Evolutionary conservation across 768 basidiomycete species (phyloP), one percentile per base, ranked within the genome.

Genomic region (Tylopilus sp.): DNA sequence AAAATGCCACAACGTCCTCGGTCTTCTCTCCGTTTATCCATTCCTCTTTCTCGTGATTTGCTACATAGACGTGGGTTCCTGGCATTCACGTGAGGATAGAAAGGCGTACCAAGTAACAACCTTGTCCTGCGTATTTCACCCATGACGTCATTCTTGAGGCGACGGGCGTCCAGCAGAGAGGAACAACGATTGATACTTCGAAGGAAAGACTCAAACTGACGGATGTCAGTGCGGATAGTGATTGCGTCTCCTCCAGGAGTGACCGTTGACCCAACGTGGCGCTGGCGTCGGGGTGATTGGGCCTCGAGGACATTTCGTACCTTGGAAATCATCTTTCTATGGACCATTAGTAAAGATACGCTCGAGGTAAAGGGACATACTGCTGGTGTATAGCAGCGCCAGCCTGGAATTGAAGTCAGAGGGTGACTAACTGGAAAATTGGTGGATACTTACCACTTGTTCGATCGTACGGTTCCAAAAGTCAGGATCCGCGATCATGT

Each of bases 391-490:
- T 84, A 21, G 80, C 82, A 45, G 78, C 82, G n/a, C 81, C 81
- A n/a, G 84, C 83, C 81, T 85, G 31, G 13, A 42, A 41, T 43
- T 13, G 26, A 52, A 56, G 24, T 63, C 21, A 62, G 56, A 44
- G 30, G 16, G 37, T 26, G 28, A 34, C 13, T 24, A 28, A 50
- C 58, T 62, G 51, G 10, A 25, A 4, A 10, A 41, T 41, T n/a
- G 31, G 24, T 11, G 14, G n/a, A 40, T 44, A 76, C 91, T 72
- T 67, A 93, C 95, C 74, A 91, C 83, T 72, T 94, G 86, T 69
- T 98, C 95, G 45, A 98, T 89, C 33, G 83, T 81, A 53, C 84
- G 78, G 72, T 99, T 99, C 94, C 94, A 98, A 59, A 97, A 97
- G 69, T 99, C 97, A 6, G 94, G 92, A 68, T 99, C 97, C 26